Conservation (phyloP, 169 alveolate genomes). For the Eimeria falciformis region DNA sequence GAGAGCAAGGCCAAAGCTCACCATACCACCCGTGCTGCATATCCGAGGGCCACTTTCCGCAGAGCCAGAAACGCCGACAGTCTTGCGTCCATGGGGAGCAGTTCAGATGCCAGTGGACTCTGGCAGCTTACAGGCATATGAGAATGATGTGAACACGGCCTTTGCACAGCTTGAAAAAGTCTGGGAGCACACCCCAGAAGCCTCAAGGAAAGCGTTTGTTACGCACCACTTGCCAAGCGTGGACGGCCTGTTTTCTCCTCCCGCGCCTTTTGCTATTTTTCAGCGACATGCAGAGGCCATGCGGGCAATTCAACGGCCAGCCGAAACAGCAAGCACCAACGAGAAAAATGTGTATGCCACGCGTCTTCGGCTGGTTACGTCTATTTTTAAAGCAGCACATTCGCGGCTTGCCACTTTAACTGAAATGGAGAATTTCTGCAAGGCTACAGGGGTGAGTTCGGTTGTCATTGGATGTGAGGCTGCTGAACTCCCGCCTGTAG, state of each 20-base stretch:
- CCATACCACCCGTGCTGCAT: no score
- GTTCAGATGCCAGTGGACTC: neutral
- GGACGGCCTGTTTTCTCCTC: neutral
- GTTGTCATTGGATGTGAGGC: neutral
- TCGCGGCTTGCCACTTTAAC: neutral
- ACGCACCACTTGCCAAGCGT: neutral
- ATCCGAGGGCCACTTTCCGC: no score
- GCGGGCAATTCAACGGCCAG: neutral
- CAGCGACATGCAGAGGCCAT: conserved; percentile 37
- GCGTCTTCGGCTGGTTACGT: neutral
- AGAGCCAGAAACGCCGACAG: no score
- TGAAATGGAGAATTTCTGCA: neutral
- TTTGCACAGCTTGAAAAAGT: neutral
- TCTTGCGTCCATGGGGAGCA: no score
- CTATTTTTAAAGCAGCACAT: neutral
- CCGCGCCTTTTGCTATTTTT: conserved; percentile 10
- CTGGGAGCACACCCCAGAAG: neutral
- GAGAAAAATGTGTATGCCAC: neutral
- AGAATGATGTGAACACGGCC: neutral
- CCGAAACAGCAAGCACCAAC: neutral
- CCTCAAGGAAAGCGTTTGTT: neutral
- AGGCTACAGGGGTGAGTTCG: neutral
- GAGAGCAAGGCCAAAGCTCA: no score
- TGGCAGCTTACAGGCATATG: neutral
- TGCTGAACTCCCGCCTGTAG: neutral